Conservation (phyloP, 139 green algal genomes). For the Chlamydomonas asymmetrica region DNA sequence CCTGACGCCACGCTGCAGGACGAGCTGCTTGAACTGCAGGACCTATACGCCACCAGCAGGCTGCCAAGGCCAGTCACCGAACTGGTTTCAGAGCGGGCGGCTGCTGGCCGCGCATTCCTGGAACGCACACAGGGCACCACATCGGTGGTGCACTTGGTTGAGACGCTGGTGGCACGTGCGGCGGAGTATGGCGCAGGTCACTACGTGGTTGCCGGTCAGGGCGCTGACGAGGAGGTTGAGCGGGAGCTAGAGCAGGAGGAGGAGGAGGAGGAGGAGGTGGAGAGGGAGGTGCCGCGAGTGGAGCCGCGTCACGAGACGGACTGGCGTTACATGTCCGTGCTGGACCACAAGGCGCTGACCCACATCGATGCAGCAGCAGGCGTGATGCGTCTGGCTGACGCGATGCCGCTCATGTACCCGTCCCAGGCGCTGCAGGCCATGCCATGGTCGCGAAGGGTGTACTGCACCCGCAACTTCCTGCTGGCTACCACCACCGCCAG, state of each 20-base stretch:
- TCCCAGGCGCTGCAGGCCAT: background rate
- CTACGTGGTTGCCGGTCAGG: constrained; percentile 12
- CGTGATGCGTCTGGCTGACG: background rate
- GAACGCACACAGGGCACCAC: too few relatives aligned
- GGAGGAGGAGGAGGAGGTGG: constrained; percentile 46
- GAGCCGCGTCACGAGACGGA: constrained; percentile 8
- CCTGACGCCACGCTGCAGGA: constrained; percentile 30
- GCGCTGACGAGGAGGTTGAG: constrained; percentile 44
- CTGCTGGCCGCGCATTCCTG: background rate
- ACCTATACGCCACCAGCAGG: constrained; percentile 1
- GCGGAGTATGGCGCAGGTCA: background rate
- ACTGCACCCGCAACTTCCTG: constrained; percentile 46
- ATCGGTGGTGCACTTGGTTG: too few relatives aligned
- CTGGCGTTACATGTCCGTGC: constrained; percentile 29
- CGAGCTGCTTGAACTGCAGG: constrained; percentile 32
- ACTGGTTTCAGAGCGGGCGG: background rate
- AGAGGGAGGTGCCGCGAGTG: constrained; percentile 28
- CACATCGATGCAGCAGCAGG: background rate
- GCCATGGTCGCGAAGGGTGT: constrained; percentile 16
- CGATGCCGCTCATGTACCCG: constrained; percentile 1
- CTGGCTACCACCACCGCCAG: background rate
- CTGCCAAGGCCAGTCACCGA: background rate
- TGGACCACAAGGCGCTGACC: background rate
- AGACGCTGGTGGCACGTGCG: background rate
- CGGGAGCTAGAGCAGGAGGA: constrained; percentile 44